Evolutionary conservation across 2,329 filamentous ascomycete genomes (phyloP).

Genomic region (Ophiostoma sp.): DNA sequence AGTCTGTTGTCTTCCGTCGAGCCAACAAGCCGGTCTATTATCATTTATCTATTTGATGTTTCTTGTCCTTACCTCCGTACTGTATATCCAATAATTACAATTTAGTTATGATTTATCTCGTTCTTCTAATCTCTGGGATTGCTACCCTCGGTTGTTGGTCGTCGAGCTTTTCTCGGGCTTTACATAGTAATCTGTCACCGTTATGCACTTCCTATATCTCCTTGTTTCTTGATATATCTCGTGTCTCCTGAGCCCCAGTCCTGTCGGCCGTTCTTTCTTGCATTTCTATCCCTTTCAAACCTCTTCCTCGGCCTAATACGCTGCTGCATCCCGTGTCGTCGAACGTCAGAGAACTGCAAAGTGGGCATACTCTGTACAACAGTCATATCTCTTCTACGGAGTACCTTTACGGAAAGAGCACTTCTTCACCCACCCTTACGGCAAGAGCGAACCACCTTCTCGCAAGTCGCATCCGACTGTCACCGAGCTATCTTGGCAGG

Average conservation of each 20-base stretch:
- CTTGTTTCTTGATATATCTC: neutral
- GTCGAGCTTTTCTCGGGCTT: neutral
- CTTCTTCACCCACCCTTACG: constrained; percentile 6
- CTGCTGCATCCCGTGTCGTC: constrained; percentile 6
- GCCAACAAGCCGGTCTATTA: neutral
- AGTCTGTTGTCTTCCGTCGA: neutral
- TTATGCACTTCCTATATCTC: constrained; percentile 4
- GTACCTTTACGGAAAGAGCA: neutral
- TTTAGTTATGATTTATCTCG: neutral
- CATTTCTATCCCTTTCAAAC: neutral
- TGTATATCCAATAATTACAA: neutral
- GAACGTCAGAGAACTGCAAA: neutral
- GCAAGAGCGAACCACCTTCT: constrained; percentile 10
- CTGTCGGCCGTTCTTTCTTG: constrained; percentile 11
- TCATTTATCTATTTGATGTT: neutral
- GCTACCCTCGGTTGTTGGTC: neutral
- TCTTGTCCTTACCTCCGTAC: neutral
- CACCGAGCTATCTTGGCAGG: constrained; percentile 20
- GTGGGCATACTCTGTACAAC: neutral
- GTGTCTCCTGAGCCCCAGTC: neutral
- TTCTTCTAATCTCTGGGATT: neutral
- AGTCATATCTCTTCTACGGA: neutral
- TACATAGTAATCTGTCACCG: neutral
- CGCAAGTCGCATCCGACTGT: constrained; percentile 11
- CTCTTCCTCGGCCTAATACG: neutral